phyloP scores from a whole-genome alignment of 169 alveolate species.

The Plasmodium relictum region DNA sequence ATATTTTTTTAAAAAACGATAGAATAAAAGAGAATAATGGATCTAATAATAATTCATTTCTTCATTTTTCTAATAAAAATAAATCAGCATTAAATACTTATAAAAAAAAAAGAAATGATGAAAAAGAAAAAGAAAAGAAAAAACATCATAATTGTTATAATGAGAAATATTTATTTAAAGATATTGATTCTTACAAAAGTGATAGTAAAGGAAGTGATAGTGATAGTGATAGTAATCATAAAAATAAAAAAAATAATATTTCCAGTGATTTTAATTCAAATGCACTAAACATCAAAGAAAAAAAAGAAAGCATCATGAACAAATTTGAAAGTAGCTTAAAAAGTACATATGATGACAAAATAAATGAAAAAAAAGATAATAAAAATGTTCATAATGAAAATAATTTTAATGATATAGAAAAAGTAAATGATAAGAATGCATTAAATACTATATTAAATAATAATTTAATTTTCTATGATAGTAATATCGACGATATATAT shows the following conservation, averaged over 20 bases:
- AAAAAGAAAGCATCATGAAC: neutral
- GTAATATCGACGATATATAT: slow-evolving; percentile 61
- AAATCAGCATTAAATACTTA: neutral
- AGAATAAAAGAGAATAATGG: neutral
- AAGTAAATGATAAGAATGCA: slow-evolving; percentile 5
- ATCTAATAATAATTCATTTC: slow-evolving; percentile 32
- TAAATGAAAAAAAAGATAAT: slow-evolving; percentile 1
- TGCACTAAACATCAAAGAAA: neutral
- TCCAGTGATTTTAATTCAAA: neutral
- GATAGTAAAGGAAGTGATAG: slow-evolving; percentile 7
- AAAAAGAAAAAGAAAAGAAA: slow-evolving; percentile 8
- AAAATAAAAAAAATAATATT: neutral
- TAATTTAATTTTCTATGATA: slow-evolving; percentile 39
- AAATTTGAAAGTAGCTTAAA: neutral
- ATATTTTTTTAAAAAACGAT: neutral
- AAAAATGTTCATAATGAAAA: neutral
- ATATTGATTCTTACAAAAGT: slow-evolving; percentile 20
- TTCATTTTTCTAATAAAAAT: slow-evolving; percentile 2
- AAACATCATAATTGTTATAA: neutral
- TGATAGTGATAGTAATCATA: neutral
- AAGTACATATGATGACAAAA: slow-evolving; percentile 16
- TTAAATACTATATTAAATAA: neutral
- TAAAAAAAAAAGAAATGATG: slow-evolving; percentile 20
- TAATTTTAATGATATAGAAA: neutral
- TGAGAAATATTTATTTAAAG: slow-evolving; percentile 9